Percentiles rank a stretch among this genome's conserved stretches.
These are phyloP conservation scores for Agaricales sp. DNA, from an alignment of 1,284 basidiomycete genomes.

Conservation along the genomic window DNA sequence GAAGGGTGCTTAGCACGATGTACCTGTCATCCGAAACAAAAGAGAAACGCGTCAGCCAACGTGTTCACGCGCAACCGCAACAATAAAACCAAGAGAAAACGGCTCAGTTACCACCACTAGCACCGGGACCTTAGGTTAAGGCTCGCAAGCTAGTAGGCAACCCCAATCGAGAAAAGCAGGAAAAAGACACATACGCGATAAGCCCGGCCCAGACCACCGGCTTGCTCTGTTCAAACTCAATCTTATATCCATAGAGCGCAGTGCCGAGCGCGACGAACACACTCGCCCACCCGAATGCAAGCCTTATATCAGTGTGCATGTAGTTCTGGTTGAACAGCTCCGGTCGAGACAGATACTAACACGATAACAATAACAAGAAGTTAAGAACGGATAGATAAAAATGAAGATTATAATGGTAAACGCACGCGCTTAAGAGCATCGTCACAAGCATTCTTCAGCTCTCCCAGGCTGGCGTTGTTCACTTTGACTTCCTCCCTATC, in stretches of 20 bases:
- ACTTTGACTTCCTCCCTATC: constrained; percentile 67
- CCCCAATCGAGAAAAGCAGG: background rate
- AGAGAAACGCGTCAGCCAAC: background rate
- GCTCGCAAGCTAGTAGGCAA: no score
- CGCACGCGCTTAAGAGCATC: constrained; percentile 83
- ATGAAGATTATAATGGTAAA: constrained; percentile 11
- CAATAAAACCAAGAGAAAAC: constrained; percentile 4
- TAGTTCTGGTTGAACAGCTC: constrained; percentile 80
- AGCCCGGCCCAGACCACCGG: constrained; percentile 71
- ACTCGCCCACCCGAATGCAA: constrained; percentile 76
- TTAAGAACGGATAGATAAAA: constrained; percentile 7
- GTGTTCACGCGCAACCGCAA: background rate
- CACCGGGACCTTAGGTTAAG: no score
- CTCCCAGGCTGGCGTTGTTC: constrained; percentile 72
- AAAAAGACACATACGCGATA: constrained; percentile 42
- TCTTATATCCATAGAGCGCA: constrained; percentile 75
- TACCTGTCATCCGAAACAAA: constrained; percentile 38
- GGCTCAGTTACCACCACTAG: no score
- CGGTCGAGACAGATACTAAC: constrained; percentile 68
- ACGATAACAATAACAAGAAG: constrained; percentile 1
- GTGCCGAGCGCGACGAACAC: constrained; percentile 73
- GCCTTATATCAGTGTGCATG: constrained; percentile 77
- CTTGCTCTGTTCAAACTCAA: constrained; percentile 82
- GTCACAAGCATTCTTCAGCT: constrained; percentile 86
- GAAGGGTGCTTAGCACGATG: constrained; percentile 53